phyloP scores from a whole-genome alignment of 129 eudicot genomes.

The Calendula officinalis region DNA sequence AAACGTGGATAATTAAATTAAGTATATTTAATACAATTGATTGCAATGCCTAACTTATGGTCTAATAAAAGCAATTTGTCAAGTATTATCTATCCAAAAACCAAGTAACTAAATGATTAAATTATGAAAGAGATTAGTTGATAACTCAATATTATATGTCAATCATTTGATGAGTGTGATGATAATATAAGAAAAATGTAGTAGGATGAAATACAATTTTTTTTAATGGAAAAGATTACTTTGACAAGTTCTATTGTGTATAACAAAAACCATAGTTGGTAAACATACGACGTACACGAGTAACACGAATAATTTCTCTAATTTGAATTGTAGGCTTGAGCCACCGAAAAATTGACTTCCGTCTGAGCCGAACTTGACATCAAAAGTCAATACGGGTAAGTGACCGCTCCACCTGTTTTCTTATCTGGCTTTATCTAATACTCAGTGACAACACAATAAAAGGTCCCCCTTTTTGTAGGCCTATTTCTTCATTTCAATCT shows the following conservation, averaged over 20 bases:
- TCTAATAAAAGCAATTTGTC: slow-evolving; percentile 2
- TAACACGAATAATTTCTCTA: background rate
- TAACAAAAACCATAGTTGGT: background rate
- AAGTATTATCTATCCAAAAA: background rate
- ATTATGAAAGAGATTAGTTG: too few relatives aligned
- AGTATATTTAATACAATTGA: too few relatives aligned
- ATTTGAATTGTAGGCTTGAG: background rate
- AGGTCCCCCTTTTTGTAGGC: background rate
- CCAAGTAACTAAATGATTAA: too few relatives aligned
- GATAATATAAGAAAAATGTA: too few relatives aligned
- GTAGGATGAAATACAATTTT: too few relatives aligned
- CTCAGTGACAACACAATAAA: slow-evolving; percentile 19
- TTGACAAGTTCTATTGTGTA: background rate
- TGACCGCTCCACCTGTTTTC: slow-evolving; percentile 37
- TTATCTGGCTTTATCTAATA: slow-evolving; percentile 15
- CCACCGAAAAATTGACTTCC: slow-evolving; percentile 17
- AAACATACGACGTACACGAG: background rate
- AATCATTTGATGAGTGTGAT: too few relatives aligned
- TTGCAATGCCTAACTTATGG: too few relatives aligned
- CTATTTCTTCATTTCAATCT: slow-evolving; percentile 25
- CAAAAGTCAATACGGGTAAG: slow-evolving; percentile 32
- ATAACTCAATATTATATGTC: too few relatives aligned
- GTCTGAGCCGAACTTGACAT: background rate
- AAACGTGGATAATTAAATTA: too few relatives aligned
- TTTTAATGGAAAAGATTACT: too few relatives aligned